Percentiles rank a stretch among this genome's conserved stretches.
These are phyloP conservation scores for Lonicera japonica DNA, from an alignment of 129 eudicot species.

Conservation along the genomic window DNA sequence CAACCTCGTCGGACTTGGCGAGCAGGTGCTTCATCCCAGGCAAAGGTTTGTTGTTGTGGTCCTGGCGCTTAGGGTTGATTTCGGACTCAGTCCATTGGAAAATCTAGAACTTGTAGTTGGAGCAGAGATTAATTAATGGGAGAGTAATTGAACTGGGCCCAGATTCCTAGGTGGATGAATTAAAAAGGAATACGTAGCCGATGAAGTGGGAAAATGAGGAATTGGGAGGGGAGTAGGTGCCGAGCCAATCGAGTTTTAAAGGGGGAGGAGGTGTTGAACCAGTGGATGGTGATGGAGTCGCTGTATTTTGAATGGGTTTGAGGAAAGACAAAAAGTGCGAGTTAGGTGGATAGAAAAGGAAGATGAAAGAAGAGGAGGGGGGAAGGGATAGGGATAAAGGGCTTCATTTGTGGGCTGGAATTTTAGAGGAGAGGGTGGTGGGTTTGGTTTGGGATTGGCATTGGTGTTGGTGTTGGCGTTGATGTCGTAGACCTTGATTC, in stretches of 20 bases:
- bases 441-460: neutral
- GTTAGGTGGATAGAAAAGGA: constrained; percentile 17
- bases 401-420: neutral
- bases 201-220: constrained; percentile 58
- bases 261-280: constrained; percentile 71
- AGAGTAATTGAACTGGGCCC: constrained; percentile 72
- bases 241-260: constrained; percentile 80
- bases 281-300: constrained; percentile 44
- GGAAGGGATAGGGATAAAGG: constrained; percentile 14
- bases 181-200: constrained; percentile 70
- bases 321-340: constrained; percentile 39
- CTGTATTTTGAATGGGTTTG: constrained; percentile 42
- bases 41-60: constrained; percentile 74
- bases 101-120: constrained; percentile 70
- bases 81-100: constrained; percentile 74
- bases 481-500: too few species aligned
- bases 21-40: constrained; percentile 65
- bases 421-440: neutral
- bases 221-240: constrained; percentile 74
- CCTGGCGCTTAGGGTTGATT: constrained; percentile 47
- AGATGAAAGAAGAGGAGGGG: constrained; percentile 12
- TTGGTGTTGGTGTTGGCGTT: too few species aligned
- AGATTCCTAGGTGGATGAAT: constrained; percentile 60
- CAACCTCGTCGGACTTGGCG: constrained; percentile 44
- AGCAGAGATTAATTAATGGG: constrained; percentile 60